Evolutionary conservation across 169 alveolate genomes (phyloP).

Genomic region (Cryptosporidium bovis): DNA sequence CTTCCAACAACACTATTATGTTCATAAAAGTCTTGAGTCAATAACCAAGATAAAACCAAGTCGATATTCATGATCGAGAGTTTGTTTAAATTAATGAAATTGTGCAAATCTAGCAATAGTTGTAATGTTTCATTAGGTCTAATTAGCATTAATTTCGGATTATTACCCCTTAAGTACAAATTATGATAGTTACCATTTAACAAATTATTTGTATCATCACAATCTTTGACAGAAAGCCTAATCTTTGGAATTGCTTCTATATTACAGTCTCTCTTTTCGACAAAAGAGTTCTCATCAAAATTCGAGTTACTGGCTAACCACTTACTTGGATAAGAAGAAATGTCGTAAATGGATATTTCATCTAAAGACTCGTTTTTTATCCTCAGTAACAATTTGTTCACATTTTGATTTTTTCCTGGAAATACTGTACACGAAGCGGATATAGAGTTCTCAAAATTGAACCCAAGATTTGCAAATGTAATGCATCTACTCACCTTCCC

Average conservation of each 20-base stretch:
- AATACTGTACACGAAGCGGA: slow-evolving; percentile 36
- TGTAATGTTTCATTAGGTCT: slow-evolving; percentile 22
- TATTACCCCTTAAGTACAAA: neutral
- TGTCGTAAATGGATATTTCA: neutral
- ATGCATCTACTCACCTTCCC: slow-evolving; percentile 18
- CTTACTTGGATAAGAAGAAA: slow-evolving; percentile 55
- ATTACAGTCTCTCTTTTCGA: no score
- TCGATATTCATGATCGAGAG: slow-evolving; percentile 17
- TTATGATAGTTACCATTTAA: neutral
- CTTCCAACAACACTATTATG: no score
- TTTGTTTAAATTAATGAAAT: neutral
- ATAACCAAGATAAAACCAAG: slow-evolving; percentile 18
- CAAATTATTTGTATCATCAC: neutral
- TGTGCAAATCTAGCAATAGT: slow-evolving; percentile 9
- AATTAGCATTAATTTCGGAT: neutral
- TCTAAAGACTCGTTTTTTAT: slow-evolving; percentile 2
- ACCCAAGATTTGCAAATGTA: slow-evolving; percentile 9
- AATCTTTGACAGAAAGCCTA: no score
- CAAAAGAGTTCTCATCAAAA: neutral
- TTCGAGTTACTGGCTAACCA: slow-evolving; percentile 14
- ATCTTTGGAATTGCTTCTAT: no score
- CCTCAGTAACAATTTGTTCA: slow-evolving; percentile 8
- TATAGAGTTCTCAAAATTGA: slow-evolving; percentile 17
- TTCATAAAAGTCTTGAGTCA: neutral
- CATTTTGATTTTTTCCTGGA: slow-evolving; percentile 6